phyloP scores from a whole-genome alignment of 2,329 filamentous ascomycete genomes.

The Knoxdaviesia capensis region DNA sequence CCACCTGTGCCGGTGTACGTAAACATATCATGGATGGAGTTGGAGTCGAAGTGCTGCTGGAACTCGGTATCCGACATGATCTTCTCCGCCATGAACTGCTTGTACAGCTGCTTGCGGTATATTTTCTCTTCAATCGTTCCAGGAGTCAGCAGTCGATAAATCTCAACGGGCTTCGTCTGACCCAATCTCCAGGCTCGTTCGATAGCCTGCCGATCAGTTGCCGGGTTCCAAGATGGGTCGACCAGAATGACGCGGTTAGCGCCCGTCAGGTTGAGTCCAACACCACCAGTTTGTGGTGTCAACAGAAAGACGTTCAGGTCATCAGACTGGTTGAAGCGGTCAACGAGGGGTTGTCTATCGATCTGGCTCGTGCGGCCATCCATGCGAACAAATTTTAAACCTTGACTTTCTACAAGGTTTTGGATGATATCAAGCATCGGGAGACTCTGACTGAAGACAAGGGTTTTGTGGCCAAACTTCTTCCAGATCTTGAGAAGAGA shows the following conservation, averaged over 20 bases:
- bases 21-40: conserved; percentile 83
- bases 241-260: conserved; percentile 95
- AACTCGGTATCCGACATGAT: conserved; percentile 89
- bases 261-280: conserved; percentile 87
- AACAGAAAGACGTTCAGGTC: conserved; percentile 74
- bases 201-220: conserved; percentile 83
- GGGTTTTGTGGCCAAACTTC: conserved; percentile 72
- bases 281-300: conserved; percentile 84
- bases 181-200: conserved; percentile 91
- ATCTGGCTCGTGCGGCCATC: conserved; percentile 83
- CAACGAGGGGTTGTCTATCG: conserved; percentile 71
- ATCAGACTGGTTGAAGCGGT: conserved; percentile 73
- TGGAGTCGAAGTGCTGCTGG: conserved; percentile 72
- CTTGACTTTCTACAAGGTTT: conserved; percentile 50
- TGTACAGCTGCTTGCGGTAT: conserved; percentile 95
- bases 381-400: conserved; percentile 70
- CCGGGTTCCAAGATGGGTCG: conserved; percentile 97
- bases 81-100: conserved; percentile 94
- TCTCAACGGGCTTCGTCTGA: conserved; percentile 85
- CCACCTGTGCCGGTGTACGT: conserved; percentile 58
- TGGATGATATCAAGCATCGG: conserved; percentile 95
- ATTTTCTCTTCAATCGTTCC: conserved; percentile 99
- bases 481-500: conserved; percentile 78
- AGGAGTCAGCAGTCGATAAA: conserved; percentile 94
- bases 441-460: conserved; percentile 81